Base-by-base conservation (phyloP, 2,329 filamentous ascomycete species). In the Coniochaeta sp. region DNA sequence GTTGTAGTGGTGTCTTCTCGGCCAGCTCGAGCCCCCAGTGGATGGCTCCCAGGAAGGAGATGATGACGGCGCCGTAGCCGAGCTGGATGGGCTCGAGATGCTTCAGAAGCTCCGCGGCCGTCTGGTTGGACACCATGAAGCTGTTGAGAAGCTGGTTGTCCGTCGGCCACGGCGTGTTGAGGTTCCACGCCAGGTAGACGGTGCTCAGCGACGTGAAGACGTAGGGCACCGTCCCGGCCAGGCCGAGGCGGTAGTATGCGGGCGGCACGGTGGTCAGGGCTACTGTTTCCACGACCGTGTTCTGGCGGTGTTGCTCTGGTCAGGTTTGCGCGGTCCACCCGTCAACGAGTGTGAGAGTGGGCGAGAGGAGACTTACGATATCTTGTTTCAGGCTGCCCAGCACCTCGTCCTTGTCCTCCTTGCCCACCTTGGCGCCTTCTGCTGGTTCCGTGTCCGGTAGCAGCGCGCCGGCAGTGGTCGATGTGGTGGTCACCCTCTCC, bases 11-110 rank as follows among this genome's bases (percentile, higher is more conserved):
- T 77, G 72, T 81, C 87, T 76, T 88, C 78, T 83, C 82, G 57
- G 89, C 89, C 73, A 88, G 96, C 75, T 96, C 92, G 19, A 96
- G 81, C 60, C 93, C 93, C 93, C 84, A 97, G 75, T 97, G 93
- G 68, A 96, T 87, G 36, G 93, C 93, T 52, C 93, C 93, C 1
- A 97, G 84, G 80, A 96, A 97, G 30, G 92, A 96, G 67, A 96
- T 89, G 68, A 96, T 95, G 61, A 96, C 86, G 55, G 93, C 93
- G 59, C 93, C 93, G 68, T 96, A 96, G 61, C 91, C 93, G 59
- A 97, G 83, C 74, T 97, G 93, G 58, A 97, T 77, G 14, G 92
- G 92, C 76, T 96, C 92, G 32, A 96, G 79, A 17, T 91, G 73
- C 65, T 88, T 82, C 10, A 97, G 81, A 59, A 91, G 78, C 26